phyloP scores from a whole-genome alignment of 345 rosid species.

The Gossypium turneri region DNA sequence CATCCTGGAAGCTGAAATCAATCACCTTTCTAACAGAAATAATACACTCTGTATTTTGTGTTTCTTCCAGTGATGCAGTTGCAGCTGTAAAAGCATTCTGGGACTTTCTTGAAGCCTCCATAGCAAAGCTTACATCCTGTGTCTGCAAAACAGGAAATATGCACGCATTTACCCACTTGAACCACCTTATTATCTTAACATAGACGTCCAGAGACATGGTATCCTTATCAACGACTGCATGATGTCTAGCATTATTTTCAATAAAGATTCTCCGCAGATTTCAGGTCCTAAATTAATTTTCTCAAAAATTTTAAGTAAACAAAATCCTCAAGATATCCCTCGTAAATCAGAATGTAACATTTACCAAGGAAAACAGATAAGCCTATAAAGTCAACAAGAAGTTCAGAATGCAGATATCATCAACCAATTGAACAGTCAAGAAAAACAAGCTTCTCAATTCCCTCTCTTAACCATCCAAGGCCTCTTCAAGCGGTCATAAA shows the following conservation, averaged over 20 bases:
- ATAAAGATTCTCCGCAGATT: not conserved
- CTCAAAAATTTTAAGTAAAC: not conserved
- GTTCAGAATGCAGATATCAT: not conserved
- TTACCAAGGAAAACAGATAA: conserved; percentile 4
- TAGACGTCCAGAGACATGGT: conserved; percentile 10
- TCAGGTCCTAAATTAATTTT: not conserved
- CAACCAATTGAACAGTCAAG: not conserved
- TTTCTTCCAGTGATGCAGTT: conserved; percentile 34
- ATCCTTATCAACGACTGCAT: not conserved
- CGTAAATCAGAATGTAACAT: not conserved
- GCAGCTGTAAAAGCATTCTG: conserved; percentile 48
- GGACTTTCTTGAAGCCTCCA: conserved; percentile 78
- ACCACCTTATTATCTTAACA: conserved; percentile 12
- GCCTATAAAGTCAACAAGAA: not conserved
- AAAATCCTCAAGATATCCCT: not conserved
- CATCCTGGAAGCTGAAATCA: conserved; percentile 75
- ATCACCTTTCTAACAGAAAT: conserved; percentile 50
- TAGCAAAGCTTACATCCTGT: conserved; percentile 49
- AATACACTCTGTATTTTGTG: conserved; percentile 36
- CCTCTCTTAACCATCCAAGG: not conserved
- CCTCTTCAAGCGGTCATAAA: not conserved
- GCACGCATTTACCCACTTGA: conserved; percentile 20
- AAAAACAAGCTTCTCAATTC: not conserved
- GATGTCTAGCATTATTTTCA: not conserved
- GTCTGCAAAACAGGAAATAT: conserved; percentile 48